A percentile compares a stretch with the other conserved stretches of the same genome.
These are phyloP conservation scores for Sarocladium brachiariae DNA, from an alignment of 2,329 filamentous ascomycete species.

Conservation along the genomic window DNA sequence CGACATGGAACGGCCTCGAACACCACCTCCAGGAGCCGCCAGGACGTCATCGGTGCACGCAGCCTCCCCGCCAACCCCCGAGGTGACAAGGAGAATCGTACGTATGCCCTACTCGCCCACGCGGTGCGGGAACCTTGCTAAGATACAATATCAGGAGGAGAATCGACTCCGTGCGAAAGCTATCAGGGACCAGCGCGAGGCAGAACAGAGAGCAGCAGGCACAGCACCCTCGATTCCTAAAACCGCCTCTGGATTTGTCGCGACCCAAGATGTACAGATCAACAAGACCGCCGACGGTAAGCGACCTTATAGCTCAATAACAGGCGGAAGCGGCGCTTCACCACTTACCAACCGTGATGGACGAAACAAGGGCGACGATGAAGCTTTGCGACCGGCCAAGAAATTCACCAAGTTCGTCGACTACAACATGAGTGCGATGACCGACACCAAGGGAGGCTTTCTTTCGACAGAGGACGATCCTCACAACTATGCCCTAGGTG, in stretches of 20 bases:
- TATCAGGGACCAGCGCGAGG: conserved; percentile 65
- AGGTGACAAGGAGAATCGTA: conserved; percentile 13
- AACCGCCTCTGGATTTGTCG: conserved; percentile 63
- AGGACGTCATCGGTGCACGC: background rate
- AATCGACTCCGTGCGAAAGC: conserved; percentile 85
- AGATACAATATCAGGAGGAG: conserved; percentile 58
- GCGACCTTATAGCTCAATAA: conserved; percentile 60
- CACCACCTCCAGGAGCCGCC: conserved; percentile 8
- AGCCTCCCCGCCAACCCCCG: conserved; percentile 12
- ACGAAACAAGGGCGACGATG: conserved; percentile 40
- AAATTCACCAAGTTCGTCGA: conserved; percentile 95
- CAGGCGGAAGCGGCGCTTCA: conserved; percentile 30
- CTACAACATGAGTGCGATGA: conserved; percentile 97
- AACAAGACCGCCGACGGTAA: conserved; percentile 49
- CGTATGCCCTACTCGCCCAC: background rate
- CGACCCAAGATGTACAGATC: conserved; percentile 56
- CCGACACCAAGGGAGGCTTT: conserved; percentile 94
- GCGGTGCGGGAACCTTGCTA: background rate
- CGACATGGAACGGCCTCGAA: conserved; percentile 8
- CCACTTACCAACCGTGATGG: conserved; percentile 60
- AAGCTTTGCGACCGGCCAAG: conserved; percentile 62
- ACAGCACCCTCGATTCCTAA: conserved; percentile 34
- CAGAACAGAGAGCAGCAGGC: conserved; percentile 45
- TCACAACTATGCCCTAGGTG: conserved; percentile 65
- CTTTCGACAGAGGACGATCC: conserved; percentile 88